Conservation (phyloP, 306 rosid species). For the Corylus heterophylla region DNA sequence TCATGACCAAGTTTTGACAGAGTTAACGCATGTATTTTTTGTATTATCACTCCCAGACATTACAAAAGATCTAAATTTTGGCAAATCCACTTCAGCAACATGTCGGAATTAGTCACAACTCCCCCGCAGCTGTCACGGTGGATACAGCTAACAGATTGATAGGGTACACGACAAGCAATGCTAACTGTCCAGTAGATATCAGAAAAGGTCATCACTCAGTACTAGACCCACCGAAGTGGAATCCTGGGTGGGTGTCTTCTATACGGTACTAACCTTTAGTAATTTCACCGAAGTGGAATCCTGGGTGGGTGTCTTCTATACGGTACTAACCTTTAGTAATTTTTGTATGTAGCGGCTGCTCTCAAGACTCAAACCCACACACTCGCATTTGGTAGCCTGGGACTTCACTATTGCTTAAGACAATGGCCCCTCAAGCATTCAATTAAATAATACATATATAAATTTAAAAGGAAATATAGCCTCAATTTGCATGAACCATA, state of each 20-base stretch:
- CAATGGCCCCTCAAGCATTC: background rate
- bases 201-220: background rate
- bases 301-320: background rate
- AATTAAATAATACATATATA: background rate
- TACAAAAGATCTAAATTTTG: background rate
- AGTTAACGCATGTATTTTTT: background rate
- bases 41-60: background rate
- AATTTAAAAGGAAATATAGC: conserved; percentile 1
- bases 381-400: background rate
- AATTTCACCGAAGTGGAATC: background rate
- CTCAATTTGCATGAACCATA: conserved; percentile 24
- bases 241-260: background rate
- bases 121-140: background rate
- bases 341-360: background rate
- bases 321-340: background rate
- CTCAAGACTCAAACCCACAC: background rate
- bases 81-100: background rate
- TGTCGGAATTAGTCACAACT: background rate
- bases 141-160: background rate
- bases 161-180: background rate
- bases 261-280: background rate
- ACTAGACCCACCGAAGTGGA: background rate
- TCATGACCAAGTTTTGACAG: background rate
- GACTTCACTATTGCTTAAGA: background rate
- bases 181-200: background rate